Evolutionary conservation across 306 rosid genomes (phyloP), one percentile per base, ranked within the genome.

Genomic region (Urtica urens): DNA sequence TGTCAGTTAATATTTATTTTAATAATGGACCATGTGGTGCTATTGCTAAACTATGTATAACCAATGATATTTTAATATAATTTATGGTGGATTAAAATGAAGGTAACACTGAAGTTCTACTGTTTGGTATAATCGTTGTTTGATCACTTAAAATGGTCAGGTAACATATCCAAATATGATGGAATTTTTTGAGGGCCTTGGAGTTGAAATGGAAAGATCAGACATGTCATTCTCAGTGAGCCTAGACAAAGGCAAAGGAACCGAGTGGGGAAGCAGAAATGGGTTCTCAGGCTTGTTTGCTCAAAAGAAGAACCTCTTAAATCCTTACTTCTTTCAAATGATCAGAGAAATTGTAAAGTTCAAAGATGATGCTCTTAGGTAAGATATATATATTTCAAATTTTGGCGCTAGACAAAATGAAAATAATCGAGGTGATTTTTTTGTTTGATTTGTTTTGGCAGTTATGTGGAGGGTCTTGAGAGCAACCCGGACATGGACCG

Each of bases 101-200:
- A n/a, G n/a, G n/a, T n/a, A n/a, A n/a, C n/a, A n/a, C n/a, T n/a
- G n/a, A n/a, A n/a, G n/a, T n/a, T n/a, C n/a, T n/a, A n/a, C n/a
- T n/a, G n/a, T n/a, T n/a, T n/a, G n/a, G n/a, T n/a, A n/a, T n/a
- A n/a, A n/a, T n/a, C n/a, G n/a, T n/a, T n/a, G 9, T 18, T 34
- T 34, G 10, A 3, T 1, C 10, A 28, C 23, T 30, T 25, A 11
- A 37, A 60, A 25, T 67, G 69, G 57, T 42, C 81, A 88, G 96
- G 94, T 83, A 16, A 88, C 94, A 0, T 83, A 83, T 72, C 96
- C 96, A 18, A 88, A 88, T 46, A 83, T 83, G 94, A 69, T 88
- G 94, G 86, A 80, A 23, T 77, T 83, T 26, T 87, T 83, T 68
- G 94, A 87, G 66, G 70, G 65, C 45, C 78, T 83, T 37, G 94